phyloP scores from a whole-genome alignment of 2,329 filamentous ascomycete species.

The Blumeriella jaapii region DNA sequence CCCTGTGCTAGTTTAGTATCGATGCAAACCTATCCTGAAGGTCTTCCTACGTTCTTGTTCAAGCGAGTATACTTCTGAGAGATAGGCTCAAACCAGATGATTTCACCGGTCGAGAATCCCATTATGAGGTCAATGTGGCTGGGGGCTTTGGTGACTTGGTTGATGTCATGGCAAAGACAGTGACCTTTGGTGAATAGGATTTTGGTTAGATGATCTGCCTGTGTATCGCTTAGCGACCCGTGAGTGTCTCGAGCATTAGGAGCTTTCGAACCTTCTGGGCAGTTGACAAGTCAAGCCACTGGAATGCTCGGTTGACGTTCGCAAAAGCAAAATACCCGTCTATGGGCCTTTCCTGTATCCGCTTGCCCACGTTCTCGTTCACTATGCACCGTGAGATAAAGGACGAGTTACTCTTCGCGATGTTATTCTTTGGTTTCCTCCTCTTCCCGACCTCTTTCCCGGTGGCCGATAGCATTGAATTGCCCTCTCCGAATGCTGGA shows the following conservation, averaged over 20 bases:
- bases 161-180: conserved; percentile 88
- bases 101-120: conserved; percentile 92
- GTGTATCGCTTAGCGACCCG: conserved; percentile 22
- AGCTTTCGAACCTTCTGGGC: conserved; percentile 43
- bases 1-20: conserved; percentile 40
- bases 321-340: conserved; percentile 85
- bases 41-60: conserved; percentile 73
- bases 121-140: conserved; percentile 84
- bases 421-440: conserved; percentile 94
- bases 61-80: conserved; percentile 90
- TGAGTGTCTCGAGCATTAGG: not conserved
- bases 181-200: conserved; percentile 96
- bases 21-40: not conserved
- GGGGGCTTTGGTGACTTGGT: conserved; percentile 65
- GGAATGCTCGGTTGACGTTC: conserved; percentile 89
- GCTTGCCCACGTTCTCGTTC: conserved; percentile 69
- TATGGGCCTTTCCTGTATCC: conserved; percentile 62
- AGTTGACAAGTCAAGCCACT: conserved; percentile 87
- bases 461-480: conserved; percentile 54
- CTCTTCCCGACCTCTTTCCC: conserved; percentile 68
- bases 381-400: conserved; percentile 96
- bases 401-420: conserved; percentile 96
- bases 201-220: conserved; percentile 87
- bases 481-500: conserved; percentile 78
- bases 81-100: conserved; percentile 97